Evolutionary conservation across 2,329 filamentous ascomycete genomes (phyloP), one percentile per base, ranked within the genome.

Genomic region (Paecilomyces sp.): DNA sequence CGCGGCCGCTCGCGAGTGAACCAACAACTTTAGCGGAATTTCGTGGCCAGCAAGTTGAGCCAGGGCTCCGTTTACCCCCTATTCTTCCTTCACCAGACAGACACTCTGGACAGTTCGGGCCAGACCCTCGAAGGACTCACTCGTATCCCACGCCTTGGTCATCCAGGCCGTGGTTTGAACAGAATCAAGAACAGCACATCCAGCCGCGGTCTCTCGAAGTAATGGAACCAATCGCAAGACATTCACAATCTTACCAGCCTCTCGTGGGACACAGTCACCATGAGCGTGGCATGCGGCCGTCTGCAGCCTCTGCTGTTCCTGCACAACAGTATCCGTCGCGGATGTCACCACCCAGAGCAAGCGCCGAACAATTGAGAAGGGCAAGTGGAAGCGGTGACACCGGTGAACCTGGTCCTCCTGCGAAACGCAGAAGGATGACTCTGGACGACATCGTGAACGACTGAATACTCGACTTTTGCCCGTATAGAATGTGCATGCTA

Each of bases 381-480:
- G 8, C 18, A 57, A 12, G 54, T 15, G 34, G 25, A 55, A 56
- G 31, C 25, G 41, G 22, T n/a, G 54, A 60, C 11, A 24, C 22
- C n/a, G 62, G 59, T 18, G 60, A 63, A 11, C 60, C 57, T 34
- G 63, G 61, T 11, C 62, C 70, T 51, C 74, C 73, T 4, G 50
- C 71, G 12, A 76, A 76, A 59, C 66, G 74, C 51, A 71, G 71
- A 33, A 74, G 71, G 55, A 76, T 76, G 74, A 73, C 74, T 13
- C 58, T 76, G 58, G 71, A 76, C 56, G 73, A 76, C 56, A 76
- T 76, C 67, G 74, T 76, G 18, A 76, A 76, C 55, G 74, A 69
- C 51, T 75, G 58, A 60, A 18, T 28, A 28, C 25, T 28, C 25
- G 25, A 18, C n/a, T n/a, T 47, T 47, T 47, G 4, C 31, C 41